Evolutionary conservation across 495 filamentous ascomycete genomes (phyloP), one percentile per base, ranked within the genome.

Genomic region (Elaphomyces granulatus): DNA sequence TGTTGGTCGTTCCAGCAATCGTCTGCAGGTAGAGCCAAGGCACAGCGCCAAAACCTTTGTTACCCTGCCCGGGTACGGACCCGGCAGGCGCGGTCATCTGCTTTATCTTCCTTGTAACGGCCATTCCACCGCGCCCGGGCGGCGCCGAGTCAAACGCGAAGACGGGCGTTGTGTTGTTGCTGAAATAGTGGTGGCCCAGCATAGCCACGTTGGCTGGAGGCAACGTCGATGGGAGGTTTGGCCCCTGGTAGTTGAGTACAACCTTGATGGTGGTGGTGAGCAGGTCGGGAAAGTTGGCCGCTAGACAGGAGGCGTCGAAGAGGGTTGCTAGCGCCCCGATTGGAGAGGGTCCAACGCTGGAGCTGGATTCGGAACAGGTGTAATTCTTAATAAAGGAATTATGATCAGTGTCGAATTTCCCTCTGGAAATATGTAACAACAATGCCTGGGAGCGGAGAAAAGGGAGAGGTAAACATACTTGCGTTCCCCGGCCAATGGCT

Each of bases 271-370:
- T 61, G 7, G 64, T 47, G 39, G 64, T 41, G 37, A 87, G 59
- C 7, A 88, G 59, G 37, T 75, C 71, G 2, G 81, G 77, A 45
- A 69, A 70, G 43, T 71, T 65, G 21, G 75, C 67, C 6, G 81
- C 81, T 18, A 84, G 52, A 66, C 88, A 98, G 36, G 80, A 80
- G 32, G 72, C 79, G 60, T 98, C 82, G 77, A 79, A 95, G 45
- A 98, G 84, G 17, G 69, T 77, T 34, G 90, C 90, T 14, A 84
- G 56, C 39, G 90, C 90, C 43, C 90, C 90, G 31, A 69, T 54
- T 14, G 75, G 58, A 3, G 53, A 54, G n/a, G 88, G 88, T 0
- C 59, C 53, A 0, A 75, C 70, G 1, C 66, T 57, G 2, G 72
- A 51, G 46, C 73, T 70, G 38, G 61, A 61, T 21, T 68, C 53